Base-by-base conservation (phyloP, 2,329 filamentous ascomycete species). In the Arthrinium puccinioides region DNA sequence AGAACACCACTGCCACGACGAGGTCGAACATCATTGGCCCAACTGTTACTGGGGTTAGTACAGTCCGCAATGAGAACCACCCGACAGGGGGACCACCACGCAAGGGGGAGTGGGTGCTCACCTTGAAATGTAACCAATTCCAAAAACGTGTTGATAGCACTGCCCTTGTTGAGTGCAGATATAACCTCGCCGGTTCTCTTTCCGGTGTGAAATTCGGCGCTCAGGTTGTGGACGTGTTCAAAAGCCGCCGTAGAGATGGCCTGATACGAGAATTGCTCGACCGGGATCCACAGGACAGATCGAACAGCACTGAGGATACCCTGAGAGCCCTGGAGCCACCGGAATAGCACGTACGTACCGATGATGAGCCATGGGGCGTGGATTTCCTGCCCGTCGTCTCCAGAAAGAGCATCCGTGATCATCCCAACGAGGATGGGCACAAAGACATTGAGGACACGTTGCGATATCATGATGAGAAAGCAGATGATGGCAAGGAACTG, bases 131-230 rank as follows among this genome's bases (percentile, higher is more conserved):
- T 55, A 33, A 71, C 64, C 25, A 59, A 59, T 46, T 72, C 69
- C 3, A 72, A 51, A 26, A 73, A 72, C 0, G 61, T 69, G 44
- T 70, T 72, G 21, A 72, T 60, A 2, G 67, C 61, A 6, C 59
- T 60, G 4, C 70, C 69, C 33, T 68, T 64, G 38, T 56, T 68
- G 0, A 73, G 52, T 1, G 69, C 70, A 32, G 63, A 71, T 4
- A 68, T 66, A 8, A 73, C 66, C 47, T 72, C 69, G 3, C 68
- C 69, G n/a, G 67, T 63, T 28, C 66, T 61, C 43, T 72, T 72
- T 48, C 63, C 66, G 2, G 72, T 52, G 37, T 73, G 70, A 30
- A 73, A 73, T 9, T 72, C 68, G 9, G 72, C 53, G 0, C 66
- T 70, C 1, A 72, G 56, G 0, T 57, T 57, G 4, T 70, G 47